These are phyloP conservation scores for Penicillium italicum DNA, from an alignment of 2,329 filamentous ascomycete species.

Conservation along the genomic window DNA sequence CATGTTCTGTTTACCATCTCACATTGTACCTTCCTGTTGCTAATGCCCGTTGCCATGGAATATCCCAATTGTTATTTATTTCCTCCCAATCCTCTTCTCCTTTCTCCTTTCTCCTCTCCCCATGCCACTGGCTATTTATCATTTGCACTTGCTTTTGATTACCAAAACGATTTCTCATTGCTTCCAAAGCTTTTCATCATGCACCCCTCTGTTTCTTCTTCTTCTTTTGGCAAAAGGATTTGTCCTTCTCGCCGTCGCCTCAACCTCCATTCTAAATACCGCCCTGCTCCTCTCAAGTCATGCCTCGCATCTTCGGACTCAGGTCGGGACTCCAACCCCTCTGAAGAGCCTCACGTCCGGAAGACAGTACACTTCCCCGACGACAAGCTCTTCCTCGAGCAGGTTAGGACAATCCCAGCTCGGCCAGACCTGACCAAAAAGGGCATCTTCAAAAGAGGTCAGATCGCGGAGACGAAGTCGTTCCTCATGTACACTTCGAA, in stretches of 20 bases:
- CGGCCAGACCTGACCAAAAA: background rate
- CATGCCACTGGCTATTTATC: slow-evolving; percentile 6
- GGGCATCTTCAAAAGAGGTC: background rate
- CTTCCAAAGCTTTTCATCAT: background rate
- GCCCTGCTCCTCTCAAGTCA: background rate
- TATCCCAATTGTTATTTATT: background rate
- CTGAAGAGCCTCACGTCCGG: background rate
- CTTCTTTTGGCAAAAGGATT: background rate
- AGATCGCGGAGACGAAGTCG: background rate
- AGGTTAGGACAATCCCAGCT: background rate
- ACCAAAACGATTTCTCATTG: background rate
- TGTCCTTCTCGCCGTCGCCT: background rate
- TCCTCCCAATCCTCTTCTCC: background rate
- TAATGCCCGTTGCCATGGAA: background rate
- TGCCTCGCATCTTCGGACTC: background rate
- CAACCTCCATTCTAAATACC: background rate
- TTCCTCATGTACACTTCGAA: background rate
- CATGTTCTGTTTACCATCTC: background rate
- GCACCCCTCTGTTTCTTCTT: background rate
- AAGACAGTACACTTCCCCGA: slow-evolving; percentile 1
- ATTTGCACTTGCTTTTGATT: background rate
- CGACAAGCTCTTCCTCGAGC: background rate
- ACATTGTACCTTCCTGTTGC: background rate
- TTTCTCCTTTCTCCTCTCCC: slow-evolving; percentile 3
- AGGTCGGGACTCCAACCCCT: background rate